phyloP scores from a whole-genome alignment of 371 early-diverging fungal species.

The Mortierella sp. region DNA sequence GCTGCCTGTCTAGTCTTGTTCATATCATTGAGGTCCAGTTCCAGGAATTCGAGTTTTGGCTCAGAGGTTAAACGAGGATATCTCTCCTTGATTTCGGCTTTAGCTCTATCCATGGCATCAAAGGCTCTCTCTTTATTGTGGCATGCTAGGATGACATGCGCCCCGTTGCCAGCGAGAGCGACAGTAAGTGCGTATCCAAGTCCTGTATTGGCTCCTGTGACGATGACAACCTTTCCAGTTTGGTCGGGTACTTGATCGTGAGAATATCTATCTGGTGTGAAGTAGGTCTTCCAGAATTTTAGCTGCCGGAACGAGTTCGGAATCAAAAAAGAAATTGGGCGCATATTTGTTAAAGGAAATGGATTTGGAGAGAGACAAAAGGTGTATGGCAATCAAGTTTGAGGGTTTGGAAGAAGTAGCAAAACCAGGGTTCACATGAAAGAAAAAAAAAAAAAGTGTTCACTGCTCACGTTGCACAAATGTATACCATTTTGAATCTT shows the following conservation, averaged over 20 bases:
- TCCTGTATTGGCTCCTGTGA: constrained; percentile 82
- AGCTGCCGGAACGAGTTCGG: constrained; percentile 63
- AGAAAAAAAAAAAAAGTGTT: no score
- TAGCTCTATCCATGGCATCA: constrained; percentile 63
- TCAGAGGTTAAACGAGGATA: constrained; percentile 23
- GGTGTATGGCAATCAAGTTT: no score
- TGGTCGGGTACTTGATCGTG: constrained; percentile 69
- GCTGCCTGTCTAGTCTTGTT: constrained; percentile 65
- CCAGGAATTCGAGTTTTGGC: constrained; percentile 63
- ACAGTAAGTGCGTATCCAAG: constrained; percentile 69
- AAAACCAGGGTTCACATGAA: no score
- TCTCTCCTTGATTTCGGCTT: constrained; percentile 48
- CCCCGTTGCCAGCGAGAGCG: constrained; percentile 68
- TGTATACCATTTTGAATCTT: no score
- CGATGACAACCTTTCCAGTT: constrained; percentile 71
- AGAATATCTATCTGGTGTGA: constrained; percentile 29
- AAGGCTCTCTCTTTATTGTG: constrained; percentile 62
- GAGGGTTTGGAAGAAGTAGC: no score
- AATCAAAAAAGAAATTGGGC: constrained; percentile 12
- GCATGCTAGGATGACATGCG: constrained; percentile 70
- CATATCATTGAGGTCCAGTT: constrained; percentile 70
- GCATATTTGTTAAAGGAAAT: no score
- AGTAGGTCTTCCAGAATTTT: constrained; percentile 41
- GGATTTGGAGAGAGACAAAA: no score
- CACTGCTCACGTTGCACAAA: no score